Evolutionary conservation across 2,329 filamentous ascomycete species (phyloP).

Genomic region (Aureobasidium subglaciale): DNA sequence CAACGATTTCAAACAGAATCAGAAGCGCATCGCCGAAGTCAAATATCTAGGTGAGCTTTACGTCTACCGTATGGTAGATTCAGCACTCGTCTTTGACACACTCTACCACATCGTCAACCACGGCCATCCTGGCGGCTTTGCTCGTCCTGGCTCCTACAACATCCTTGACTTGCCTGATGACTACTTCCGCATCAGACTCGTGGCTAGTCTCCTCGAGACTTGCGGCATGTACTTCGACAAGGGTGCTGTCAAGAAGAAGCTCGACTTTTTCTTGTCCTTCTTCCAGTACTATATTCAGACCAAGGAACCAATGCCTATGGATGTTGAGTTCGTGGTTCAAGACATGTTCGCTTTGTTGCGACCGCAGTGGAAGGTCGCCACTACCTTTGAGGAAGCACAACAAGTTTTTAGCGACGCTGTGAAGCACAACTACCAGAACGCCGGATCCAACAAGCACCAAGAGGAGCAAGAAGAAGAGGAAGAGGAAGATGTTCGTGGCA

Average conservation of each 20-base stretch:
- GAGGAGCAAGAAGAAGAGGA: constrained; percentile 50
- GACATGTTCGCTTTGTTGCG: constrained; percentile 80
- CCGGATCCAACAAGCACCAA: constrained; percentile 22
- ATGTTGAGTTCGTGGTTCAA: constrained; percentile 93
- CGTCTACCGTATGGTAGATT: constrained; percentile 95
- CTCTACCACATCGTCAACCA: constrained; percentile 93
- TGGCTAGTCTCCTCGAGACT: constrained; percentile 84
- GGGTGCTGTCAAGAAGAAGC: constrained; percentile 87
- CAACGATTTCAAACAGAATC: constrained; percentile 97
- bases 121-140: constrained; percentile 75
- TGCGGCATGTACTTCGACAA: constrained; percentile 95
- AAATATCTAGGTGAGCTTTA: constrained; percentile 96
- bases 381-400: constrained; percentile 73
- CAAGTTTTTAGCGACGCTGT: constrained; percentile 82
- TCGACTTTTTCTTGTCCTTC: constrained; percentile 95
- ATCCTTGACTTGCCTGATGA: constrained; percentile 84
- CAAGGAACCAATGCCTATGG: constrained; percentile 87
- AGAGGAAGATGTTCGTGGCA: constrained; percentile 58
- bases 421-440: constrained; percentile 76
- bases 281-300: constrained; percentile 95
- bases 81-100: constrained; percentile 88
- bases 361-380: constrained; percentile 79
- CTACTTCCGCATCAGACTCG: constrained; percentile 88
- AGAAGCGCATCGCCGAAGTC: constrained; percentile 87
- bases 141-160: constrained; percentile 68